phyloP scores from a whole-genome alignment of 192 early-diverging fungal genomes.

The Entomortierella lignicola region DNA sequence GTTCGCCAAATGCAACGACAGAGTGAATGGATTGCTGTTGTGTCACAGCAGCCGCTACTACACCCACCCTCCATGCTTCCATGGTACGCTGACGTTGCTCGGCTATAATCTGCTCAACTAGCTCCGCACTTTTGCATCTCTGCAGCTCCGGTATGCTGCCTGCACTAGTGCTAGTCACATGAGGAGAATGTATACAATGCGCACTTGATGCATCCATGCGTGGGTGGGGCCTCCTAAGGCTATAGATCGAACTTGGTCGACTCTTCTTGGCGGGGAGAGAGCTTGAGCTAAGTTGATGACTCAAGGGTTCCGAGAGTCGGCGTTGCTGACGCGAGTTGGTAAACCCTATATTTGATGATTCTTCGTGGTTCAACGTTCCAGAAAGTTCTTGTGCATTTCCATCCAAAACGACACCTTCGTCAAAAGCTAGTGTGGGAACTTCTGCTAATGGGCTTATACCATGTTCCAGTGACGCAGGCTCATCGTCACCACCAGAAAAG shows the following conservation, averaged over 20 bases:
- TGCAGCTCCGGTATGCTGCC: slow-evolving; percentile 28
- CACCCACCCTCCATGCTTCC: slow-evolving; percentile 57
- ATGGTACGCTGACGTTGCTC: slow-evolving; percentile 53
- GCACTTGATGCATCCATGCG: slow-evolving; percentile 18
- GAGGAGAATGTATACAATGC: slow-evolving; percentile 16
- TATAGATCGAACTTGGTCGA: slow-evolving; percentile 44
- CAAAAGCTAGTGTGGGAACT: background rate
- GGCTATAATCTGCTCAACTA: slow-evolving; percentile 35
- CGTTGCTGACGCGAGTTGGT: slow-evolving; percentile 13
- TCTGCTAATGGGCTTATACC: slow-evolving; percentile 9
- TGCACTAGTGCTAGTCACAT: slow-evolving; percentile 17
- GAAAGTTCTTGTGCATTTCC: background rate
- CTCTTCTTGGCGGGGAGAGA: slow-evolving; percentile 21
- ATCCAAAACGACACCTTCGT: background rate
- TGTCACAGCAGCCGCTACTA: slow-evolving; percentile 46
- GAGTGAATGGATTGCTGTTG: slow-evolving; percentile 52
- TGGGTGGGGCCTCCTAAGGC: slow-evolving; percentile 14
- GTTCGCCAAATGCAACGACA: slow-evolving; percentile 20
- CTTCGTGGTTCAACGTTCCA: slow-evolving; percentile 7
- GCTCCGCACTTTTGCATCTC: slow-evolving; percentile 41
- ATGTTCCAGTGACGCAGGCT: background rate
- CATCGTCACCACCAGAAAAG: background rate
- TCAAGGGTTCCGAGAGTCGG: slow-evolving; percentile 42
- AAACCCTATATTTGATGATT: slow-evolving; percentile 30
- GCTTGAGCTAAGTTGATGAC: slow-evolving; percentile 8